Conservation (phyloP, 345 rosid genomes). For the Hirschfeldia incana region DNA sequence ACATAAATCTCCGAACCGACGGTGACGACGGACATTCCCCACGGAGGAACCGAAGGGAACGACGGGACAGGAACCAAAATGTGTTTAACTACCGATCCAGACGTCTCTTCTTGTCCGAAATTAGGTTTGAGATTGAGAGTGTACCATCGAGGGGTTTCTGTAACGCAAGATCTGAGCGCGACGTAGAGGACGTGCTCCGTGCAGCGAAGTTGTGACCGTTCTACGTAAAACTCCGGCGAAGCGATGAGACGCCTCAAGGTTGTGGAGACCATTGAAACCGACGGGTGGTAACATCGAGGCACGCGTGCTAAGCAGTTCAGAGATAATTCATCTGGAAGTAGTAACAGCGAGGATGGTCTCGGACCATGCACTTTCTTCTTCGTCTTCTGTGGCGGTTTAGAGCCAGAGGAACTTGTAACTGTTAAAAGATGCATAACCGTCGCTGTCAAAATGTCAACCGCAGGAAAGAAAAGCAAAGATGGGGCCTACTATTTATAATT, state of each 20-base stretch:
- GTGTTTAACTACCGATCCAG: too few species aligned
- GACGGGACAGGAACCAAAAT: too few species aligned
- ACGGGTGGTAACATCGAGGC: constrained; percentile 29
- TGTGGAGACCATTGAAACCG: constrained; percentile 26
- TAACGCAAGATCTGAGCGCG: constrained; percentile 17
- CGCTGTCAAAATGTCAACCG: background rate
- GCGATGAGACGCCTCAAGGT: constrained; percentile 17
- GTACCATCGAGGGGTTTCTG: constrained; percentile 28
- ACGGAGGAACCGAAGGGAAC: too few species aligned
- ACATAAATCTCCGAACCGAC: too few species aligned
- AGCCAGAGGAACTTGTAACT: background rate
- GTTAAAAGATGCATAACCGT: constrained; percentile 6
- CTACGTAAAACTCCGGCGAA: constrained; percentile 17
- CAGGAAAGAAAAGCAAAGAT: background rate
- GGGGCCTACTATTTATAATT: background rate
- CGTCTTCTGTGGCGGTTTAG: constrained; percentile 2
- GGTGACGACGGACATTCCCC: too few species aligned
- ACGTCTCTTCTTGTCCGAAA: too few species aligned
- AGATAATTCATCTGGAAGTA: constrained; percentile 2
- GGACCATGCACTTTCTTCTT: background rate
- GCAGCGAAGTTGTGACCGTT: background rate
- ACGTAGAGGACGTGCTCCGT: constrained; percentile 10
- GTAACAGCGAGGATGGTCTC: background rate
- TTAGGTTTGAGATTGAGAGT: constrained; percentile 10
- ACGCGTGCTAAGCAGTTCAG: constrained; percentile 16